A percentile compares a stretch with the other conserved stretches of the same genome.
phyloP scores from a whole-genome alignment of 257 asterid species.

The Solanum chaucha region DNA sequence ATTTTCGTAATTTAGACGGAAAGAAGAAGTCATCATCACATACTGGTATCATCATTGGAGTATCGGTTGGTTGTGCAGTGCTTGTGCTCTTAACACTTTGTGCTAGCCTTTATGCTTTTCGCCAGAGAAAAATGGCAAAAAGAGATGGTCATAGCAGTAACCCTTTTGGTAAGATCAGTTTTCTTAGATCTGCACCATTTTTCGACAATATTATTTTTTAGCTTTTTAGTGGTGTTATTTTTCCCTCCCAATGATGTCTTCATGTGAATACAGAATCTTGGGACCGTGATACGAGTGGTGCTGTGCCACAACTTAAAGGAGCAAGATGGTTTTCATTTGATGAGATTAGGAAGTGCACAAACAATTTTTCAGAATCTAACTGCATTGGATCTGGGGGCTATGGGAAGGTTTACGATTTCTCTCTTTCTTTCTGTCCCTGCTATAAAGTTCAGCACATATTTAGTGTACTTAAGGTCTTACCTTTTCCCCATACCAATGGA shows the following conservation, averaged over 20 bases:
- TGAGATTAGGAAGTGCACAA: conserved; percentile 52
- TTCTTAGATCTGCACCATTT: neutral
- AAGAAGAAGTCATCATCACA: conserved; percentile 36
- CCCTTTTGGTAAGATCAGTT: conserved; percentile 59
- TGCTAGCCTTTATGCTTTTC: conserved; percentile 50
- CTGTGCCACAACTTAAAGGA: conserved; percentile 79
- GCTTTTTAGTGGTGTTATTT: no score
- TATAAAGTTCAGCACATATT: neutral
- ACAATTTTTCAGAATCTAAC: conserved; percentile 61
- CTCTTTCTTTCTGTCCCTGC: neutral
- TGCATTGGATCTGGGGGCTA: conserved; percentile 84
- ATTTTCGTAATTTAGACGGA: conserved; percentile 14
- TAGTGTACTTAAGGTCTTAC: neutral
- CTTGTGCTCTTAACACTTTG: conserved; percentile 33
- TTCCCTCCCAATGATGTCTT: conserved; percentile 30
- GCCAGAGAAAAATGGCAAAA: conserved; percentile 38
- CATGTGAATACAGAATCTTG: conserved; percentile 50
- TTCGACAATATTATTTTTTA: neutral
- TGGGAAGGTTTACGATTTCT: conserved; percentile 49
- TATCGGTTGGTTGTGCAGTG: conserved; percentile 40
- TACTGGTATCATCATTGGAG: conserved; percentile 55
- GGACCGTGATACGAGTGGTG: conserved; percentile 58
- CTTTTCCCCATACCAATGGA: neutral
- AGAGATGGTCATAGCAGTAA: conserved; percentile 33
- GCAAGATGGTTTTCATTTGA: conserved; percentile 76